These are phyloP conservation scores for Dittrichia graveolens DNA, from an alignment of 129 eudicot genomes.

Conservation along the genomic window DNA sequence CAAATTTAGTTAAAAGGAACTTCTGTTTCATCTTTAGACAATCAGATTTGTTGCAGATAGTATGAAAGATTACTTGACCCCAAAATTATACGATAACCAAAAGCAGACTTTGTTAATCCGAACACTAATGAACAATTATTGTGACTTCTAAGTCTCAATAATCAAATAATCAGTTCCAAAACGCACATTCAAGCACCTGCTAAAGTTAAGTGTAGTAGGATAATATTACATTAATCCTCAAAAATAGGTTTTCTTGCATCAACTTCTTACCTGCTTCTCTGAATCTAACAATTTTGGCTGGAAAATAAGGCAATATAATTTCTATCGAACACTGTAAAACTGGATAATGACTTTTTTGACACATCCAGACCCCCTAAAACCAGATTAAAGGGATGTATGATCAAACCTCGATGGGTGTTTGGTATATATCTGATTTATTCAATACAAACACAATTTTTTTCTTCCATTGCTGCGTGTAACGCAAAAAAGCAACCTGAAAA, in stretches of 20 bases:
- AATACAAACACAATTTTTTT: slow-evolving; percentile 85
- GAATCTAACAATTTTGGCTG: neutral
- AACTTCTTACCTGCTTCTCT: neutral
- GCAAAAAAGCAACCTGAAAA: slow-evolving; percentile 80
- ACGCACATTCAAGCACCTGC: no score
- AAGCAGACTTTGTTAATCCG: no score
- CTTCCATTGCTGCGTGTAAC: slow-evolving; percentile 97
- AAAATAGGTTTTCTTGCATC: neutral
- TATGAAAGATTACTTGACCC: no score
- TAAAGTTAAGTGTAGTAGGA: neutral
- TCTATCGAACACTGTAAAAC: neutral
- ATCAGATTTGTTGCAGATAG: no score
- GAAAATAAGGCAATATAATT: neutral
- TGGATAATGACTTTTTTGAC: slow-evolving; percentile 13
- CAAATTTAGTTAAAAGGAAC: no score
- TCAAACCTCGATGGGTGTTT: slow-evolving; percentile 59
- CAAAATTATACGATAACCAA: no score
- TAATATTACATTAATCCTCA: no score
- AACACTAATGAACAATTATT: no score
- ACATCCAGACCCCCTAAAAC: neutral
- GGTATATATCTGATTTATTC: slow-evolving; percentile 89
- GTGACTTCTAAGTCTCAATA: no score
- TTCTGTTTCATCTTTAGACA: no score
- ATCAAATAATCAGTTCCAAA: no score
- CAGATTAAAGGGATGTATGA: slow-evolving; percentile 16